phyloP scores from a whole-genome alignment of 306 rosid species.

The Parietaria judaica region DNA sequence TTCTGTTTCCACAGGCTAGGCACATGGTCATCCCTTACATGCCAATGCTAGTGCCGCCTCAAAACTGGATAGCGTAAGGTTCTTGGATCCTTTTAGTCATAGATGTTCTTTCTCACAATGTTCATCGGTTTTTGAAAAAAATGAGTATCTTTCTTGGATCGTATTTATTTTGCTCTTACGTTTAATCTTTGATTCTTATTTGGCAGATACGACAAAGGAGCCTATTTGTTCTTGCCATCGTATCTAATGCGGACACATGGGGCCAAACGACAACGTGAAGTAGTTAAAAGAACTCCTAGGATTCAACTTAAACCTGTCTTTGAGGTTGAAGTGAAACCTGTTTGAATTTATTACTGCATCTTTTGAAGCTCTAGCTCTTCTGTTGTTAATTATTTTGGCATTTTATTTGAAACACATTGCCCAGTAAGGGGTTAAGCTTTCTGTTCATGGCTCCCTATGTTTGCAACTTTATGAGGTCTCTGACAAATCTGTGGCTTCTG shows the following conservation, averaged over 20 bases:
- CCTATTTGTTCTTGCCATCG: slow-evolving; percentile 82
- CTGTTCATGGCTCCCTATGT: background rate
- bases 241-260: slow-evolving; percentile 91
- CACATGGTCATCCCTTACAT: slow-evolving; percentile 96
- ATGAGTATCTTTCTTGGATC: background rate
- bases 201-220: slow-evolving; percentile 84
- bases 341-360: slow-evolving; percentile 15
- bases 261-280: slow-evolving; percentile 86
- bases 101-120: background rate
- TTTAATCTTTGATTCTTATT: slow-evolving; percentile 15
- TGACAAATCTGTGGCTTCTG: slow-evolving; percentile 21
- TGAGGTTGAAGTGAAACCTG: slow-evolving; percentile 48
- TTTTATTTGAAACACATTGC: background rate
- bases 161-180: background rate
- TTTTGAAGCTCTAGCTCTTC: background rate
- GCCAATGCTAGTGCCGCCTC: slow-evolving; percentile 98
- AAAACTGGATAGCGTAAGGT: slow-evolving; percentile 76
- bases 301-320: slow-evolving; percentile 58
- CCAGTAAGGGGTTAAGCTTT: slow-evolving; percentile 1
- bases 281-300: slow-evolving; percentile 60
- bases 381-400: background rate
- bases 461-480: slow-evolving; percentile 3
- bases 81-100: background rate
- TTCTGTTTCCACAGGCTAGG: slow-evolving; percentile 64
- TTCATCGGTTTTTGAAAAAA: background rate